These are phyloP conservation scores for Alternaria postmessia DNA, from an alignment of 2,329 filamentous ascomycete genomes.

Conservation along the genomic window DNA sequence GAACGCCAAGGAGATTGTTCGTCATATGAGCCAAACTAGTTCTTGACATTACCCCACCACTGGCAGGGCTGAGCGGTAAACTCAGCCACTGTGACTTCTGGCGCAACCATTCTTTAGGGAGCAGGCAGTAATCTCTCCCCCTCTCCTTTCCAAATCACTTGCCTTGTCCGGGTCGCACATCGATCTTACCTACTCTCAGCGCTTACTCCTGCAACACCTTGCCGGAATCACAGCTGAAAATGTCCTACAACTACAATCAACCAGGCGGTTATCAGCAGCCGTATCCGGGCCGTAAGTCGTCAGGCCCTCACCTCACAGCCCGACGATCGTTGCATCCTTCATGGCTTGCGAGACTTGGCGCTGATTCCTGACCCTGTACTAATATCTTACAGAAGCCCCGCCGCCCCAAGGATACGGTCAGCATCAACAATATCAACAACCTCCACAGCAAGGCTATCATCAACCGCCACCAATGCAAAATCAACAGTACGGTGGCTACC, in stretches of 20 bases:
- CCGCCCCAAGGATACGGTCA: conserved; percentile 37
- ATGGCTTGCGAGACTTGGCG: conserved; percentile 21
- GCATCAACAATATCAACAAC: conserved; percentile 18
- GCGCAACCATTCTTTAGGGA: background rate
- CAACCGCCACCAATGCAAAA: conserved; percentile 48
- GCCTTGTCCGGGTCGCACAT: background rate
- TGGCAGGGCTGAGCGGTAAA: conserved; percentile 7
- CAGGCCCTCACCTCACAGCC: conserved; percentile 14
- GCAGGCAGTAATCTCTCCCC: background rate
- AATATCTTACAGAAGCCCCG: conserved; percentile 38
- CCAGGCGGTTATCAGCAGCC: conserved; percentile 40
- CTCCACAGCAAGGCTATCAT: conserved; percentile 32
- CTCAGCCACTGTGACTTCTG: conserved; percentile 10
- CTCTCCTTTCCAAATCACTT: conserved; percentile 1
- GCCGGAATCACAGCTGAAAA: conserved; percentile 8
- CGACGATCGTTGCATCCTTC: conserved; percentile 16
- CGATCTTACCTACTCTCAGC: background rate
- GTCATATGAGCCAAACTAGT: conserved; percentile 9
- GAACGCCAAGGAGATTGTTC: conserved; percentile 11
- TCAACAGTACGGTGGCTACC: conserved; percentile 44
- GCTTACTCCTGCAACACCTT: background rate
- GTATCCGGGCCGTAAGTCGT: conserved; percentile 42
- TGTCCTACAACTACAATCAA: conserved; percentile 43
- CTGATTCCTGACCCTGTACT: conserved; percentile 26
- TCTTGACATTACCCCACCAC: conserved; percentile 10